phyloP scores from a whole-genome alignment of 495 filamentous ascomycete species.

The Echria macrotheca region DNA sequence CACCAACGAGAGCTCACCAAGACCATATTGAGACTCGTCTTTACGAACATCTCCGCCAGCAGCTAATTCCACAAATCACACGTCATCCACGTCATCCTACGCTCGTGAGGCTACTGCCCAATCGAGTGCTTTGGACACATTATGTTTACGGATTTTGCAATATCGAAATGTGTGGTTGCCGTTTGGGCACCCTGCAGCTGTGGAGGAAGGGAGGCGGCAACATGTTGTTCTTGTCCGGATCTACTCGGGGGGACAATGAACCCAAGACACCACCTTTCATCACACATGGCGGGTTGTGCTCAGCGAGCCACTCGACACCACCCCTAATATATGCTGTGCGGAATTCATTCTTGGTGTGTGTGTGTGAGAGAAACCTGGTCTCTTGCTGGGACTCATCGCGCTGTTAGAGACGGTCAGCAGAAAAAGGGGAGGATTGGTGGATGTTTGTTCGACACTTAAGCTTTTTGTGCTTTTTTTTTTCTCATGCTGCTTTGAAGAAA shows the following conservation, averaged over 20 bases:
- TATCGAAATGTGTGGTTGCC: constrained; percentile 31
- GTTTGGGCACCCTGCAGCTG: constrained; percentile 15
- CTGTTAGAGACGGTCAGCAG: no score
- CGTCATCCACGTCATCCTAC: constrained; percentile 55
- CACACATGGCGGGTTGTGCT: no score
- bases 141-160: constrained; percentile 56
- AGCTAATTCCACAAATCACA: constrained; percentile 50
- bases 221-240: constrained; percentile 28
- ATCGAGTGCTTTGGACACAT: constrained; percentile 54
- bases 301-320: no score
- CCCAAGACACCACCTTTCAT: no score
- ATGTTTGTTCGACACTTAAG: no score
- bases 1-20: constrained; percentile 20
- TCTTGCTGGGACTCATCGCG: no score
- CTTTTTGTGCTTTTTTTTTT: constrained; percentile 16
- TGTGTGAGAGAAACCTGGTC: no score
- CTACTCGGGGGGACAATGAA: constrained; percentile 24
- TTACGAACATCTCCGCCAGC: constrained; percentile 50
- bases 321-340: no score
- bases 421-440: no score
- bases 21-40: constrained; percentile 28
- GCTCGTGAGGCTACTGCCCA: constrained; percentile 47
- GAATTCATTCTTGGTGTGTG: no score
- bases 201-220: constrained; percentile 18
- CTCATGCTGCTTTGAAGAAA: no score